Percentiles rank a stretch among this genome's conserved stretches.
phyloP scores from a whole-genome alignment of 176 grass and related monocot genomes.

The Oryza glaberrima region DNA sequence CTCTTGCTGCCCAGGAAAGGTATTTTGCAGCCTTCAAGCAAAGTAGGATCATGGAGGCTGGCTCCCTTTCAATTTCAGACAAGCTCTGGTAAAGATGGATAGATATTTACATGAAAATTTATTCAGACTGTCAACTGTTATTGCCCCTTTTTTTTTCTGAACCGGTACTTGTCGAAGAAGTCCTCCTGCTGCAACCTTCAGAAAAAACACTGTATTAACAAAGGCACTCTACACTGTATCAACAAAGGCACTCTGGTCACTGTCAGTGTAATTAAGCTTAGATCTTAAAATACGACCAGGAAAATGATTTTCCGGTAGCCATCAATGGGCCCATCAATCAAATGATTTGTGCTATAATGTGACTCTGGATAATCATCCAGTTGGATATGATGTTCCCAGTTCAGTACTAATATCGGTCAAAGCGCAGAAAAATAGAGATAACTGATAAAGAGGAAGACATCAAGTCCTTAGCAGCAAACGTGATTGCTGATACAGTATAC shows the following conservation, averaged over 20 bases:
- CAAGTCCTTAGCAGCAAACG: neutral
- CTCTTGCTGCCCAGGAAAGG: conserved; percentile 59
- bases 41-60: conserved; percentile 31
- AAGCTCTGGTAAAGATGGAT: neutral
- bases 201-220: neutral
- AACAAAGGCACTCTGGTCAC: neutral
- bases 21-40: conserved; percentile 57
- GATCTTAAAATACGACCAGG: conserved; percentile 30
- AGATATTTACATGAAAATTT: conserved; percentile 6
- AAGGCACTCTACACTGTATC: neutral
- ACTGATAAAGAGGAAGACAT: neutral
- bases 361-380: conserved; percentile 6
- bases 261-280: neutral
- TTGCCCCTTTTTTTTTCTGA: neutral
- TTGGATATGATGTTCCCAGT: neutral
- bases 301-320: conserved; percentile 35
- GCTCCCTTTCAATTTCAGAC: neutral
- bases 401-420: conserved; percentile 1
- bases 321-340: conserved; percentile 14
- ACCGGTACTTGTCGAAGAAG: neutral
- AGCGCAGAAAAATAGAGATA: neutral
- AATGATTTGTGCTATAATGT: conserved; percentile 29
- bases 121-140: neutral
- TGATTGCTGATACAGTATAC: neutral
- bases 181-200: neutral